Evolutionary conservation across 2,329 filamentous ascomycete genomes (phyloP).

Genomic region (Alternaria panax): DNA sequence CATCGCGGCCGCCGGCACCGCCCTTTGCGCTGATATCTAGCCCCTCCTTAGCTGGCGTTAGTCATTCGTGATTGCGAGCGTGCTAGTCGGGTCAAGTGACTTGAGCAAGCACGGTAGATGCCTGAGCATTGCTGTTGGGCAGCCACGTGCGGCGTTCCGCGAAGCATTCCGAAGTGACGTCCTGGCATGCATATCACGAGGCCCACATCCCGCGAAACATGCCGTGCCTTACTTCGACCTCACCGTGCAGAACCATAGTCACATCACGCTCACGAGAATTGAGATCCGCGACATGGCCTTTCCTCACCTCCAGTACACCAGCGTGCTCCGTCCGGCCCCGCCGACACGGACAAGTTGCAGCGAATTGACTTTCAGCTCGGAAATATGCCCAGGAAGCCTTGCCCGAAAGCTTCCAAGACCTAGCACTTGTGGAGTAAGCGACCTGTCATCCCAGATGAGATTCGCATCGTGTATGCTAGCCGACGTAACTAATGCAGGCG

Average conservation of each 20-base stretch:
- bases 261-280: background rate
- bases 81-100: conserved; percentile 5
- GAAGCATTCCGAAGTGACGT: conserved; percentile 27
- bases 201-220: conserved; percentile 1
- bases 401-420: background rate
- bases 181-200: conserved; percentile 6
- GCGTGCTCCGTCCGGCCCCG: background rate
- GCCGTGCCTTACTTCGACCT: background rate
- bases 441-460: background rate
- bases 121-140: background rate
- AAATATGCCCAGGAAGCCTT: background rate
- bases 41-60: conserved; percentile 2
- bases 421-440: background rate
- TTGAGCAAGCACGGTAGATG: background rate
- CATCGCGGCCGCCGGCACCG: conserved; percentile 5
- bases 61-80: conserved; percentile 1
- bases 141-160: conserved; percentile 18
- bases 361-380: background rate
- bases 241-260: background rate
- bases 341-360: background rate
- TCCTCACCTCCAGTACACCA: background rate
- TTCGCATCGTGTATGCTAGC: background rate
- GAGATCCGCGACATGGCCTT: background rate
- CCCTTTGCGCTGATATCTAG: conserved; percentile 16
- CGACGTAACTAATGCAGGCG: background rate